Conservation (phyloP, 2,329 filamentous ascomycete genomes). For the Xylariales sp. region DNA sequence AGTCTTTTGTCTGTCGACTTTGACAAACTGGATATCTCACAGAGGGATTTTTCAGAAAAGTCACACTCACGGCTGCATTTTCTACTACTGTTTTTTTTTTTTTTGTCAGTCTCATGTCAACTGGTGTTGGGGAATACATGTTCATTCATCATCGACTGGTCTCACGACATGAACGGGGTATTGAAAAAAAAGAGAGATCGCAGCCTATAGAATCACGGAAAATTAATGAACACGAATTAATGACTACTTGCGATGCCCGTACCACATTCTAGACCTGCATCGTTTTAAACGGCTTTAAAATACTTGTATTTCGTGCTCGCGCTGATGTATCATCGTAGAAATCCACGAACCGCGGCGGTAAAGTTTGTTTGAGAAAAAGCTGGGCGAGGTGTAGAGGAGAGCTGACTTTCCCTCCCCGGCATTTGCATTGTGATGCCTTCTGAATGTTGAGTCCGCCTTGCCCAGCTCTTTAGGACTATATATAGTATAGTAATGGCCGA, state of each 20-base stretch:
- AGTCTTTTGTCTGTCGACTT: slow-evolving; percentile 20
- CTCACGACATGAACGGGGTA: slow-evolving; percentile 36
- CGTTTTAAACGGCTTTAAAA: no score
- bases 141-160: slow-evolving; percentile 38
- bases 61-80: slow-evolving; percentile 26
- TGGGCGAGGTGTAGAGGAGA: no score
- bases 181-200: slow-evolving; percentile 41
- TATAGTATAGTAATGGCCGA: no score
- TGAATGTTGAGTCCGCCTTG: background rate
- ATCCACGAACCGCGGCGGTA: background rate
- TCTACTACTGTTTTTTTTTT: slow-evolving; percentile 23
- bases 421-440: background rate
- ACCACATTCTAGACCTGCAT: background rate
- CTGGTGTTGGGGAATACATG: slow-evolving; percentile 34
- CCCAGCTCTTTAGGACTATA: background rate
- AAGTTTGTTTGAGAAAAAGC: no score
- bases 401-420: no score
- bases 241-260: slow-evolving; percentile 41
- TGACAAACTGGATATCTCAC: slow-evolving; percentile 43
- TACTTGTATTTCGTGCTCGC: background rate
- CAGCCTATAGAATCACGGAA: slow-evolving; percentile 48
- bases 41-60: slow-evolving; percentile 23
- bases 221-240: slow-evolving; percentile 50
- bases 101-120: slow-evolving; percentile 25
- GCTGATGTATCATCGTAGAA: background rate